A percentile compares a stretch with the other conserved stretches of the same genome.
phyloP scores from a whole-genome alignment of 2,329 filamentous ascomycete species.

The Grosmannia penicillata region DNA sequence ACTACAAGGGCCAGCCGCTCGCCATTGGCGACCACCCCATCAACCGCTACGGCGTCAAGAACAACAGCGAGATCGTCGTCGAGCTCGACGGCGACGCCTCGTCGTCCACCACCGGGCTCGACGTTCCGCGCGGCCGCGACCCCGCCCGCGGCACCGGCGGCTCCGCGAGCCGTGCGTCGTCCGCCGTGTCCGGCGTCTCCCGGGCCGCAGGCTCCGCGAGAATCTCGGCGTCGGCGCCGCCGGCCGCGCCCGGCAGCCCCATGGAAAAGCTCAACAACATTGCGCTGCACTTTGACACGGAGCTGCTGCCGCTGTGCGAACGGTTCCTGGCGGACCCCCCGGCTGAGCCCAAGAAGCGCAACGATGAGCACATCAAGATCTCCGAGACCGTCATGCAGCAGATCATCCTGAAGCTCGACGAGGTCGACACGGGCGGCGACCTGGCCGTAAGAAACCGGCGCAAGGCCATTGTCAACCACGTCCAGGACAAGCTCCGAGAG shows the following conservation, averaged over 20 bases:
- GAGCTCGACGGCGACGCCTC: slow-evolving; percentile 15
- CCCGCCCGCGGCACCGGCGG: slow-evolving; percentile 6
- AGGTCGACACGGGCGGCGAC: slow-evolving; percentile 58
- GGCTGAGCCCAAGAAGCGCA: slow-evolving; percentile 47
- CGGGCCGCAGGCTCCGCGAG: slow-evolving; percentile 7
- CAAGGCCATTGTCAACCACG: slow-evolving; percentile 59
- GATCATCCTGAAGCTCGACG: slow-evolving; percentile 62
- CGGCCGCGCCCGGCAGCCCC: slow-evolving; percentile 24
- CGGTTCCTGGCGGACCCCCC: slow-evolving; percentile 50
- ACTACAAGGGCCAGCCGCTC: slow-evolving; percentile 59
- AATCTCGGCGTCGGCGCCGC: slow-evolving; percentile 9
- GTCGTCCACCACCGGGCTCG: slow-evolving; percentile 19
- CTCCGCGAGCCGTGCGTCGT: not conserved
- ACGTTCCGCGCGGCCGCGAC: slow-evolving; percentile 18
- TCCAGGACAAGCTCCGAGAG: slow-evolving; percentile 50
- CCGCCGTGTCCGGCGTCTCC: slow-evolving; percentile 10
- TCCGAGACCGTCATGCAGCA: slow-evolving; percentile 65
- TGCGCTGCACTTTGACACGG: slow-evolving; percentile 44
- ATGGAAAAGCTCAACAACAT: slow-evolving; percentile 55
- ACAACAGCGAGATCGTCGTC: slow-evolving; percentile 46
- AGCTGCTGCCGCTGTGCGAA: slow-evolving; percentile 50
- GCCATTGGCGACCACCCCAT: slow-evolving; percentile 46
- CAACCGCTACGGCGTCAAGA: slow-evolving; percentile 46
- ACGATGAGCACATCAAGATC: slow-evolving; percentile 60
- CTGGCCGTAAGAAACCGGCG: slow-evolving; percentile 46